Conservation (phyloP, 2,329 filamentous ascomycete genomes). For the Neonectria coccinea region DNA sequence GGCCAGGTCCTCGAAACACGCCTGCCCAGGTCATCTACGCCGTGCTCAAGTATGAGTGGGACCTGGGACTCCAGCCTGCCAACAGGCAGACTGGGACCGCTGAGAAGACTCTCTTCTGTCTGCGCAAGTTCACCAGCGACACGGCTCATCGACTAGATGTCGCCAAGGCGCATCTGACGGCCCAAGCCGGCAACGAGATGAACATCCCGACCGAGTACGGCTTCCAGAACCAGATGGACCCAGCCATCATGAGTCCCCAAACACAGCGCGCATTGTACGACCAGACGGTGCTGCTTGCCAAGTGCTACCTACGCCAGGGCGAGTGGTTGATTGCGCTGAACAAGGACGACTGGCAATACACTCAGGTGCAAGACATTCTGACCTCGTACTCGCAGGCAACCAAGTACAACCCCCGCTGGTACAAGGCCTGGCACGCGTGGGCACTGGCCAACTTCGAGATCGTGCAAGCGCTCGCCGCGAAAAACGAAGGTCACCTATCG, state of each 20-base stretch:
- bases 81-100: constrained; percentile 58
- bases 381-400: constrained; percentile 93
- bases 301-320: constrained; percentile 95
- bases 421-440: constrained; percentile 99
- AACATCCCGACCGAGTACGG: constrained; percentile 61
- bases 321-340: constrained; percentile 93
- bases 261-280: constrained; percentile 67
- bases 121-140: constrained; percentile 71
- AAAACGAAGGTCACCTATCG: constrained; percentile 65
- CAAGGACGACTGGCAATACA: constrained; percentile 88
- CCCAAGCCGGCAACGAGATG: constrained; percentile 60
- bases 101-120: constrained; percentile 68
- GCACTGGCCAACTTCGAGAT: constrained; percentile 98
- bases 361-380: constrained; percentile 87
- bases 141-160: constrained; percentile 66
- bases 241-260: constrained; percentile 60
- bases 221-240: constrained; percentile 61
- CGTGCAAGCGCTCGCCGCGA: constrained; percentile 81
- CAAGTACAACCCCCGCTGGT: constrained; percentile 93
- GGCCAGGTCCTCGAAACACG: constrained; percentile 56
- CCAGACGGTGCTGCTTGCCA: constrained; percentile 81
- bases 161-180: constrained; percentile 62
- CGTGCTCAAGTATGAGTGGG: constrained; percentile 98
- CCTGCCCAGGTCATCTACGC: constrained; percentile 91
- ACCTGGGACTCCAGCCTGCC: constrained; percentile 74